phyloP scores from a whole-genome alignment of 768 basidiomycete species.

The Boletus pseudo-olivaceus region DNA sequence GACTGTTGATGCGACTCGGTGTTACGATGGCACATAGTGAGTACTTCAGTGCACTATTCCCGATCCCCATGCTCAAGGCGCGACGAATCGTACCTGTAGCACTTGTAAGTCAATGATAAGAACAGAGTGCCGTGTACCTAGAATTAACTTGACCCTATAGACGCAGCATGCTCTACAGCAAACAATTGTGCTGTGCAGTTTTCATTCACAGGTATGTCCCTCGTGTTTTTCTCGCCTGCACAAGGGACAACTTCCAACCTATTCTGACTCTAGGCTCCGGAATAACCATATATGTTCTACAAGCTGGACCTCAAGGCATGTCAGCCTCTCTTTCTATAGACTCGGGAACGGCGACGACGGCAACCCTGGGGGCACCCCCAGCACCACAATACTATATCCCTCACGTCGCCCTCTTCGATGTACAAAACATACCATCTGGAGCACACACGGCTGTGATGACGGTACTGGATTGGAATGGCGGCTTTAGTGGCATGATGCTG shows the following conservation, averaged over 20 bases:
- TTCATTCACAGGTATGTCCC: constrained; percentile 21
- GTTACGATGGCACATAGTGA: constrained; percentile 27
- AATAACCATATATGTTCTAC: constrained; percentile 28
- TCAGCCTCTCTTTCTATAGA: constrained; percentile 27
- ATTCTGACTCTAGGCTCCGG: constrained; percentile 19
- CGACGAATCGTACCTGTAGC: constrained; percentile 1
- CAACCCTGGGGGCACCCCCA: constrained; percentile 21
- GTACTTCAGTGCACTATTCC: not conserved
- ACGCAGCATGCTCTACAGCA: constrained; percentile 21
- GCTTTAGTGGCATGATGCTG: constrained; percentile 28
- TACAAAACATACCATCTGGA: constrained; percentile 22
- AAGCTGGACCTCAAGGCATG: constrained; percentile 26
- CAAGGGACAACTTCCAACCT: not conserved
- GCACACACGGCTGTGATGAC: constrained; percentile 23
- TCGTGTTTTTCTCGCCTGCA: not conserved
- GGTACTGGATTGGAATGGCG: constrained; percentile 24
- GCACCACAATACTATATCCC: constrained; percentile 25
- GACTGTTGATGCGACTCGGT: constrained; percentile 19
- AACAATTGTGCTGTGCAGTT: constrained; percentile 26
- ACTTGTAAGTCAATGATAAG: constrained; percentile 18
- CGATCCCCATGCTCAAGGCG: constrained; percentile 2
- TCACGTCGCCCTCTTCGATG: constrained; percentile 16
- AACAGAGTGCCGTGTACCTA: not conserved
- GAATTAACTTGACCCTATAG: constrained; percentile 5
- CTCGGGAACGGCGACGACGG: constrained; percentile 19